These are phyloP conservation scores for Quercus mongolica DNA, from an alignment of 306 rosid species.

Conservation along the genomic window DNA sequence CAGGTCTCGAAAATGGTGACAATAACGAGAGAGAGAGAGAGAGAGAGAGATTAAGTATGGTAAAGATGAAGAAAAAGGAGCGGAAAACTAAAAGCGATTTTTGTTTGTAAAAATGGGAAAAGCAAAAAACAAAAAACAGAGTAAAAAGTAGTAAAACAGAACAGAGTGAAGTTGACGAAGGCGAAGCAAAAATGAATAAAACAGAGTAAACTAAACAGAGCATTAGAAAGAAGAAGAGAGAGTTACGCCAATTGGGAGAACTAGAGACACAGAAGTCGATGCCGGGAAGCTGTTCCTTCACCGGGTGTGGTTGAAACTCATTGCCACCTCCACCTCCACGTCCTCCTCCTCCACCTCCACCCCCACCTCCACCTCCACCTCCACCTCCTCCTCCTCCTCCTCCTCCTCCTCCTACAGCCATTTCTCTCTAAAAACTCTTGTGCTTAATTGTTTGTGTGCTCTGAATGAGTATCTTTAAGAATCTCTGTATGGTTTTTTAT, in stretches of 20 bases:
- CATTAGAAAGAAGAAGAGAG: not conserved
- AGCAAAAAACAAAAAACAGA: not conserved
- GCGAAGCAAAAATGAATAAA: not conserved
- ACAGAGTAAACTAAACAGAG: not conserved
- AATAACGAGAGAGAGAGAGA: too few relatives aligned
- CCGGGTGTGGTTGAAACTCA: constrained; percentile 71
- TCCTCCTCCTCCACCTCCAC: constrained; percentile 26
- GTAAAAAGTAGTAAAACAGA: not conserved
- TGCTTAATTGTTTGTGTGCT: not conserved
- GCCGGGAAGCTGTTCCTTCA: constrained; percentile 83
- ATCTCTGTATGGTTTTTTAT: not conserved
- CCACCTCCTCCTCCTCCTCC: constrained; percentile 18
- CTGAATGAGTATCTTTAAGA: too few relatives aligned
- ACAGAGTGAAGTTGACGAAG: not conserved
- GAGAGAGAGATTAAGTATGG: too few relatives aligned
- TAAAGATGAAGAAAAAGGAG: not conserved
- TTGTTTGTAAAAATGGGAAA: not conserved
- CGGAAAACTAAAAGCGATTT: not conserved
- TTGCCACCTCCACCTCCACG: constrained; percentile 19
- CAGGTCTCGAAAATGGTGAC: too few relatives aligned
- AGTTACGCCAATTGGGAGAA: constrained; percentile 73
- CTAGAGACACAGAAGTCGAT: constrained; percentile 70
- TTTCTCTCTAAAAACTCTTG: not conserved
- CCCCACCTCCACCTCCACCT: constrained; percentile 26
- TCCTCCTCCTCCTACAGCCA: constrained; percentile 16